Base-by-base conservation (phyloP, 768 basidiomycete genomes). In the Fomitopsis pulvina region DNA sequence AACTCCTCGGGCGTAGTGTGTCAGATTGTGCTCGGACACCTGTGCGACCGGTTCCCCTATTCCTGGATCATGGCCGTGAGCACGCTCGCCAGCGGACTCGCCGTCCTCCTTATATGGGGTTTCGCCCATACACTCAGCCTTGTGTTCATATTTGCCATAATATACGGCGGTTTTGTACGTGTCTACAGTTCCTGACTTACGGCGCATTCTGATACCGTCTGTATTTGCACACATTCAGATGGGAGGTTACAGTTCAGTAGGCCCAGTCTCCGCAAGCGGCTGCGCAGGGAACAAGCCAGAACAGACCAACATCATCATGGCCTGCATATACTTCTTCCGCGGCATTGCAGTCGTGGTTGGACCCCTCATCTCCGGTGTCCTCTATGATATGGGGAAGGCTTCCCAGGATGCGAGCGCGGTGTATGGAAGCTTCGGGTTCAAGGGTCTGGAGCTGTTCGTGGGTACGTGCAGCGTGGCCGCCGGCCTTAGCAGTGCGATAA, bases 11-110 rank as follows among this genome's bases (percentile, higher is more conserved):
- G 52, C 18, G 57, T 59, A 54, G 55, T 57, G 10, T 58, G 61
- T 11, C 60, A 61, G 44, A 54, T 63, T 26, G 41, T 58, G 24
- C 56, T 60, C 34, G 60, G 60, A 6, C 55, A 57, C 37, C 52
- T 60, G 7, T 56, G 56, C 48, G 60, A 63, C 45, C 50, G 52
- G 5, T 55, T 59, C 41, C 58, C 61, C 5, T 63, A 60, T 51
- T 56, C 57, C 14, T 54, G 53, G 49, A 45, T 61, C 28, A 58
- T 61, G 58, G 45, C 53, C 44, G 28, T 32, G 10, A 59, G 56
- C 26, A 57, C 46, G 16, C 22, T 61, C n/a, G 46, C 51, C 21
- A 55, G 54, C 29, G 48, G 56, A 14, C 26, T 44, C 22, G 52
- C 52, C 18, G 57, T 56, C 12, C 58, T 59, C 50, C 51, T 57